Conservation (phyloP, 2,329 filamentous ascomycete genomes). For the Talaromyces albobiverticillius region DNA sequence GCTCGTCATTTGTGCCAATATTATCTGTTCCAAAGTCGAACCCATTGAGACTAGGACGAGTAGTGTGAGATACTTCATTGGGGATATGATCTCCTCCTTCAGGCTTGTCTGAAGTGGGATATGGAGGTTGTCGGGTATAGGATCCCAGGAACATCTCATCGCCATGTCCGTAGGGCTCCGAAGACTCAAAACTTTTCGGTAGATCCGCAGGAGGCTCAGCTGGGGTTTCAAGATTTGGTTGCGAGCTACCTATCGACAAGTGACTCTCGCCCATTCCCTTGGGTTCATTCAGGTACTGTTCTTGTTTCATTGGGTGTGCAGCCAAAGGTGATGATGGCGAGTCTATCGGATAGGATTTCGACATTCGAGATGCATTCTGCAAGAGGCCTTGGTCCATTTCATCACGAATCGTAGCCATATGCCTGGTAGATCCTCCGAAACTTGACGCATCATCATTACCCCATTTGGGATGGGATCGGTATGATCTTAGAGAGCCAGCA, state of each 20-base stretch:
- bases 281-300: background rate
- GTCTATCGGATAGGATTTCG: slow-evolving; percentile 46
- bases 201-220: background rate
- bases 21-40: slow-evolving; percentile 13
- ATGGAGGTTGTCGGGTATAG: background rate
- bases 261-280: background rate
- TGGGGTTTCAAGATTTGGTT: background rate
- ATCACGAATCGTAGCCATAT: slow-evolving; percentile 33
- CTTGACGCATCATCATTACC: slow-evolving; percentile 51
- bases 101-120: background rate
- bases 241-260: background rate
- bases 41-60: slow-evolving; percentile 6
- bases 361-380: slow-evolving; percentile 58
- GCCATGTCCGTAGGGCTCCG: background rate
- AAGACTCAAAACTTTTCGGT: background rate
- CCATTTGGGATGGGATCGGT: slow-evolving; percentile 28
- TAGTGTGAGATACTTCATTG: background rate
- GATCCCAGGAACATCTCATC: slow-evolving; percentile 11
- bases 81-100: background rate
- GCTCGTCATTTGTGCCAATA: background rate
- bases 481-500: slow-evolving; percentile 32
- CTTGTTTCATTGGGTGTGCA: background rate
- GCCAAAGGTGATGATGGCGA: background rate
- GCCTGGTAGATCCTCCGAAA: slow-evolving; percentile 50
- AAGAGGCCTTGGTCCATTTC: slow-evolving; percentile 53